Conservation (phyloP, 495 filamentous ascomycete species). For the Poronia punctata region DNA sequence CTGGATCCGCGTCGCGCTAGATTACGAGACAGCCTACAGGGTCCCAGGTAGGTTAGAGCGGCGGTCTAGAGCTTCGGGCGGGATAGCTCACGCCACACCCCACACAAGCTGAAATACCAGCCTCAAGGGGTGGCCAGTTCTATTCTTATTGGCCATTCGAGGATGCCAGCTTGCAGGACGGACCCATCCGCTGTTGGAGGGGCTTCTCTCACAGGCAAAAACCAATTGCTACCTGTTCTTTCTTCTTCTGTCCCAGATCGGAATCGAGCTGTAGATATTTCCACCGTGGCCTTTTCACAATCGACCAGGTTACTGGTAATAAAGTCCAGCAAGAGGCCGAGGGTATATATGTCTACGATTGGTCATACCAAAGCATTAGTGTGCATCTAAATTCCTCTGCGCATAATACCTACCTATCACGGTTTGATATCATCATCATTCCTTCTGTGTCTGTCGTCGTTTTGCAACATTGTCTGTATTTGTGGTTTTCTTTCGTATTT, state of each 20-base stretch:
- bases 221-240: slow-evolving; percentile 10
- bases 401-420: too few relatives aligned
- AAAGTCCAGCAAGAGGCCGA: too few relatives aligned
- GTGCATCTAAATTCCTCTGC: too few relatives aligned
- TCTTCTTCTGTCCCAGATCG: neutral
- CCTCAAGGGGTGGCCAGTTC: neutral
- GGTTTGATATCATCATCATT: too few relatives aligned
- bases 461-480: too few relatives aligned
- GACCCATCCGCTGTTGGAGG: slow-evolving; percentile 4
- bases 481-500: slow-evolving; percentile 1
- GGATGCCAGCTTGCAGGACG: slow-evolving; percentile 3
- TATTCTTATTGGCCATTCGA: slow-evolving; percentile 3
- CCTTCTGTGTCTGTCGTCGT: too few relatives aligned
- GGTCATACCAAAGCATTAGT: too few relatives aligned
- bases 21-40: too few relatives aligned
- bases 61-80: neutral
- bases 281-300: slow-evolving; percentile 32
- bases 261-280: slow-evolving; percentile 20
- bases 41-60: too few relatives aligned
- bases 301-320: neutral
- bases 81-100: slow-evolving; percentile 22
- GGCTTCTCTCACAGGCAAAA: neutral
- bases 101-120: neutral
- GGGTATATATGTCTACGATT: too few relatives aligned
- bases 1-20: too few relatives aligned